A percentile compares a stretch with the other conserved stretches of the same genome.
Evolutionary conservation across 495 filamentous ascomycete species (phyloP).

Genomic region (Xanthoparmelia taractica): DNA sequence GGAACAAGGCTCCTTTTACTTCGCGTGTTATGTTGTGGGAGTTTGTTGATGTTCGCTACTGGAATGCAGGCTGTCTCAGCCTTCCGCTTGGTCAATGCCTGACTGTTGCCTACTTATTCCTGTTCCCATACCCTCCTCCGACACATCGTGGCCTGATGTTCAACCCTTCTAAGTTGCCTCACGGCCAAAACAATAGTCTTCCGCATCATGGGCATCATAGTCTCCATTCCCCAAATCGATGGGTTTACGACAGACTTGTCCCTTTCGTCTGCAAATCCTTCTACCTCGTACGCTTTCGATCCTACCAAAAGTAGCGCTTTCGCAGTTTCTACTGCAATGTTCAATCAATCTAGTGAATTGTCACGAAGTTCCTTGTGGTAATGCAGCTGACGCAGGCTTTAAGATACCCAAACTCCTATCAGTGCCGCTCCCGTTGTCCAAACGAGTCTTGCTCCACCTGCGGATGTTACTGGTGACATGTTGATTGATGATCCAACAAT

Average conservation of each 20-base stretch:
- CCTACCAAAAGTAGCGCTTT: not conserved
- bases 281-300: not conserved
- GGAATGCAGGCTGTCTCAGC: too few species aligned
- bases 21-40: too few species aligned
- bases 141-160: not conserved
- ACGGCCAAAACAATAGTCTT: not conserved
- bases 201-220: not conserved
- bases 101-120: too few species aligned
- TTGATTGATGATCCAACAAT: not conserved
- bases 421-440: not conserved
- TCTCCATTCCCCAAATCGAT: not conserved
- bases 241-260: not conserved
- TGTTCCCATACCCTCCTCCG: too few species aligned
- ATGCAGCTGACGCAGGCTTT: not conserved
- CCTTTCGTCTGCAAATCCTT: not conserved
- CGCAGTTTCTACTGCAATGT: not conserved
- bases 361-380: too few species aligned
- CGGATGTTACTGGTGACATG: not conserved
- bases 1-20: too few species aligned
- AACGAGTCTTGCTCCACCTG: not conserved
- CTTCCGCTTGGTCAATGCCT: too few species aligned
- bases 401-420: not conserved
- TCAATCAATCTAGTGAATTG: not conserved
- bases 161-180: not conserved
- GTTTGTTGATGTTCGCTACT: too few species aligned